Evolutionary conservation across 331 rosid genomes (phyloP).

Genomic region (Malus hybrid): DNA sequence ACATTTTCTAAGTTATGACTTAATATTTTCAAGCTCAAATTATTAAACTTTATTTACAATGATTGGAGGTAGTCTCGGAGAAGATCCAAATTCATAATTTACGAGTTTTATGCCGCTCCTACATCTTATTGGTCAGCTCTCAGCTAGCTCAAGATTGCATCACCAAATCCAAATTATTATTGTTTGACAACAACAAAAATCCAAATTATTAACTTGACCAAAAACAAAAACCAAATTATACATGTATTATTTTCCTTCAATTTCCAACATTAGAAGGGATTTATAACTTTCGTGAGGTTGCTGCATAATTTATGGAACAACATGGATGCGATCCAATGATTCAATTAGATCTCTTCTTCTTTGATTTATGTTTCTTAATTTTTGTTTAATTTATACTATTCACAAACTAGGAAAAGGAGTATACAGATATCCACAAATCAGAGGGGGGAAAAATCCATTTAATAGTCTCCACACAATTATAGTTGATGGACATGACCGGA

Average conservation of each 20-base stretch:
- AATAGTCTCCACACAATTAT: background rate
- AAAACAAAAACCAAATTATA: background rate
- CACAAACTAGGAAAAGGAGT: background rate
- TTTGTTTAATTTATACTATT: no score
- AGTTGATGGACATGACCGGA: background rate
- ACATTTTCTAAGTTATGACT: no score
- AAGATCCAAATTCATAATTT: background rate
- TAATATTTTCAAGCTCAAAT: no score
- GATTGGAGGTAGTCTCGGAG: no score
- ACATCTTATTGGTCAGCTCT: background rate
- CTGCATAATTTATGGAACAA: background rate
- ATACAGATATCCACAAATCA: background rate
- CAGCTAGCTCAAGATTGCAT: background rate
- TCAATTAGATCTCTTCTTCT: background rate
- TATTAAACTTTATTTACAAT: no score
- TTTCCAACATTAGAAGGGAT: background rate
- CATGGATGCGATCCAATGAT: background rate
- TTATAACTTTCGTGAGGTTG: no score
- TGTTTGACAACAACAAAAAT: no score
- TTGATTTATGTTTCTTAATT: background rate
- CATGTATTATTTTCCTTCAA: background rate
- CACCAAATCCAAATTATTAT: background rate
- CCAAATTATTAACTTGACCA: background rate
- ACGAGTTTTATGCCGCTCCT: conserved; percentile 12
- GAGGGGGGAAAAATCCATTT: no score